Base-by-base conservation (phyloP, 2,329 filamentous ascomycete species). In the Ascochyta pisi region DNA sequence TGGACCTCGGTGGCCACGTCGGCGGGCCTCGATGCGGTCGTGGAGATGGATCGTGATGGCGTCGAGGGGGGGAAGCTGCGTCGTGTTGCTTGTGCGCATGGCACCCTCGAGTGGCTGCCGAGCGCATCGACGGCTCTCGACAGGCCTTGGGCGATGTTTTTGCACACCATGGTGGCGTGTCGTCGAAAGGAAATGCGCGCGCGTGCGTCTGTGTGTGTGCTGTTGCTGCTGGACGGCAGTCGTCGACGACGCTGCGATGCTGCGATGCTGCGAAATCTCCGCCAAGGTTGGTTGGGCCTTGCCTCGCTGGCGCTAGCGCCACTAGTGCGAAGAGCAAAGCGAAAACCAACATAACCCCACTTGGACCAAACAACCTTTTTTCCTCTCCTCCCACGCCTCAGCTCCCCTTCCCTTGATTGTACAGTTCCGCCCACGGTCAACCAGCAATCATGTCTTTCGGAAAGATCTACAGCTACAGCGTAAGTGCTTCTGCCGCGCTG, bases 401-500 rank as follows among this genome's bases (percentile, higher is more conserved):
- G 54, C 63, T 61, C 57, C 60, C 57, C 58, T 61, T 58, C 60
- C 57, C 58, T 64, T 71, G 70, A 66, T 71, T 75, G 70, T 68
- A 50, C 61, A 62, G 55, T 63, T 42, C 61, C 61, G 61, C 50
- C 58, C 50, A 62, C 58, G 58, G 60, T 56, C 50, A 49, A 63
- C 56, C 58, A 62, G 74, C 78, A 83, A 91, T 86, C 79, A 96
- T 96, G 90, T 85, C 91, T 78, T 98, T 99, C 86, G 95, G 95
- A 83, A 99, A 96, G 85, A 87, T 99, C 76, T 98, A 95, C 87
- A 90, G 89, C 78, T 87, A 86, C 80, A 78, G 86, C 82, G 94
- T 73, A 58, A 13, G 64, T 65, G 34, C 16, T 43, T 54, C 10
- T 19, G n/a, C 39, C 37, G 34, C 56, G 29, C 44, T 24, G 24